These are phyloP conservation scores for Leishmania amazonensis DNA, from an alignment of 208 protist genomes.

Conservation along the genomic window DNA sequence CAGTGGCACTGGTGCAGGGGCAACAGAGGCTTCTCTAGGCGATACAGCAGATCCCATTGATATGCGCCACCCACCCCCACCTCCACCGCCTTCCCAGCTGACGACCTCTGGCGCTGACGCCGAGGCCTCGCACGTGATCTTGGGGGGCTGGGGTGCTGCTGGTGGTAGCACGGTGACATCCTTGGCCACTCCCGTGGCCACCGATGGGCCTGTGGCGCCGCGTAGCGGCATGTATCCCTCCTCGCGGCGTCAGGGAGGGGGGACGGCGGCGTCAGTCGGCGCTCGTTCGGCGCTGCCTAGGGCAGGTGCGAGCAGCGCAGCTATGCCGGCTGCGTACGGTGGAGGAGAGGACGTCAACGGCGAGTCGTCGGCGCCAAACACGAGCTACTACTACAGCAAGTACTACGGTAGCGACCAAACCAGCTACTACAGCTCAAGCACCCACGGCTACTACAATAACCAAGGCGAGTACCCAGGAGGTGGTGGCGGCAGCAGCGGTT, in stretches of 20 bases:
- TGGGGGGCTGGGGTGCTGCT: background rate
- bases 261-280: background rate
- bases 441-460: slow-evolving; percentile 4
- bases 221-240: slow-evolving; percentile 19
- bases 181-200: background rate
- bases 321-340: background rate
- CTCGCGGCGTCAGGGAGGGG: slow-evolving; percentile 10
- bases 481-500: slow-evolving; percentile 5
- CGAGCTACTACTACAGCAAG: background rate
- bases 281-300: background rate
- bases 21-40: background rate
- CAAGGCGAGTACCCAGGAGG: slow-evolving; percentile 9
- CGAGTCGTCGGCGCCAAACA: background rate
- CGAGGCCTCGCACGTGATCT: background rate
- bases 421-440: background rate
- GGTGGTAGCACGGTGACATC: background rate
- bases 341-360: slow-evolving; percentile 1
- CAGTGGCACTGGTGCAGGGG: background rate
- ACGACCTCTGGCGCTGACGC: slow-evolving; percentile 8
- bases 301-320: background rate
- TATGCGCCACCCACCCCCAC: background rate
- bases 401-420: background rate
- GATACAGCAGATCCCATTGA: background rate
- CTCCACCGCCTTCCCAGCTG: background rate
- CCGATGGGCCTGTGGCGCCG: background rate